These are phyloP conservation scores for Pneumocystis wakefieldiae DNA, from an alignment of 1,139 yeast species.

Conservation along the genomic window DNA sequence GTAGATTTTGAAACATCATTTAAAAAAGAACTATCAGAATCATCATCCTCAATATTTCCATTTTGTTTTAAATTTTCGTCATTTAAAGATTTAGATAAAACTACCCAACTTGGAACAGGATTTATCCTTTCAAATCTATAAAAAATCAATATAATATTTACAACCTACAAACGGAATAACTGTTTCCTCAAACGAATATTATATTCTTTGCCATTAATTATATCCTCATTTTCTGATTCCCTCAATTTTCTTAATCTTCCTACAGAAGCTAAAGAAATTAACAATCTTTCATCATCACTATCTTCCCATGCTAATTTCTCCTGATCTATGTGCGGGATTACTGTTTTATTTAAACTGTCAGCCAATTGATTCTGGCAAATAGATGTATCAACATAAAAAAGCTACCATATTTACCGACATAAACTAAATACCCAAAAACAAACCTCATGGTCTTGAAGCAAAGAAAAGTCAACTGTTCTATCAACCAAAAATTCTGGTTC, in stretches of 20 bases:
- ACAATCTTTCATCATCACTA: slow-evolving; percentile 71
- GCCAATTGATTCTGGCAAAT: slow-evolving; percentile 22
- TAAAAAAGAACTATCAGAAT: slow-evolving; percentile 21
- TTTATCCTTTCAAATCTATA: slow-evolving; percentile 26
- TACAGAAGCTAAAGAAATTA: slow-evolving; percentile 43
- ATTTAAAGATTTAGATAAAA: slow-evolving; percentile 25
- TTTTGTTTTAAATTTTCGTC: slow-evolving; percentile 16
- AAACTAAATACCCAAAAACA: background rate
- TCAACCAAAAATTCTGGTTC: slow-evolving; percentile 22
- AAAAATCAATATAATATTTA: slow-evolving; percentile 2
- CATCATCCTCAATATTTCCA: slow-evolving; percentile 23
- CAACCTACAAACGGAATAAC: slow-evolving; percentile 5
- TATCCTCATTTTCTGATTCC: slow-evolving; percentile 42
- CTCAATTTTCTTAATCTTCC: slow-evolving; percentile 63
- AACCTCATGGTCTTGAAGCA: background rate
- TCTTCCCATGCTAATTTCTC: slow-evolving; percentile 66
- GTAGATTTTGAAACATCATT: slow-evolving; percentile 28
- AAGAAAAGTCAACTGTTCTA: slow-evolving; percentile 10
- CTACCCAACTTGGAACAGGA: slow-evolving; percentile 83
- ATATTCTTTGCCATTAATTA: slow-evolving; percentile 52
- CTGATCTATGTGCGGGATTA: slow-evolving; percentile 18
- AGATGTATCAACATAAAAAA: slow-evolving; percentile 13
- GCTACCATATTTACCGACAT: background rate
- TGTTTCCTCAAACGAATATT: slow-evolving; percentile 62
- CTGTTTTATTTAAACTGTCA: slow-evolving; percentile 15